Percentiles rank a stretch among this genome's conserved stretches.
Conservation (phyloP, 345 rosid genomes). For the Noccaea caerulescens region DNA sequence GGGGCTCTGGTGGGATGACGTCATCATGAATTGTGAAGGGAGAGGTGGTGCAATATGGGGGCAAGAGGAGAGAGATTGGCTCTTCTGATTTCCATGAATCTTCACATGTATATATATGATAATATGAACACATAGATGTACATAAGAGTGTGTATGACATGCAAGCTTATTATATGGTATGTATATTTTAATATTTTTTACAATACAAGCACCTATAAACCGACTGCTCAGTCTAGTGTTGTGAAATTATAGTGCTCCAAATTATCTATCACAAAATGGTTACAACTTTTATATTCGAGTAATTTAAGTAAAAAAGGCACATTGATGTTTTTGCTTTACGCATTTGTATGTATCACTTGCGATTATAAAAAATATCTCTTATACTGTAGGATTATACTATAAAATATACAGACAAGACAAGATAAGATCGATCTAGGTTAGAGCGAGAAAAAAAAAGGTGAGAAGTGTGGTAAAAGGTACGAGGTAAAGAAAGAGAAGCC, state of each 20-base stretch:
- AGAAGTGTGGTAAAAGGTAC: slow-evolving; percentile 38
- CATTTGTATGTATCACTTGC: slow-evolving; percentile 9
- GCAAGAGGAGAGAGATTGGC: slow-evolving; percentile 20
- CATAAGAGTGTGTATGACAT: slow-evolving; percentile 12
- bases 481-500: slow-evolving; percentile 43
- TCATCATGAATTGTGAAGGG: slow-evolving; percentile 28
- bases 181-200: background rate
- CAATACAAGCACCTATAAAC: background rate
- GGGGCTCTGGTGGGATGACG: slow-evolving; percentile 42
- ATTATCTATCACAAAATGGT: background rate
- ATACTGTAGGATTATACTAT: slow-evolving; percentile 13
- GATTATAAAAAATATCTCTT: slow-evolving; percentile 1
- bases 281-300: too few species aligned
- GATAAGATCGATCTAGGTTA: slow-evolving; percentile 33
- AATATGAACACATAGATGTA: slow-evolving; percentile 11
- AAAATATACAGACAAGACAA: slow-evolving; percentile 27
- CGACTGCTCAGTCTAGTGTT: background rate
- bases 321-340: background rate
- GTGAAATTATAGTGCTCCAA: background rate
- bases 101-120: slow-evolving; percentile 19
- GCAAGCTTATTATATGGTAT: slow-evolving; percentile 11
- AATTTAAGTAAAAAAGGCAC: background rate
- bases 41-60: slow-evolving; percentile 23
- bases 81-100: slow-evolving; percentile 30
- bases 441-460: slow-evolving; percentile 21